phyloP scores from a whole-genome alignment of 2,329 filamentous ascomycete genomes.

The Chrysoporthe austroafricana region DNA sequence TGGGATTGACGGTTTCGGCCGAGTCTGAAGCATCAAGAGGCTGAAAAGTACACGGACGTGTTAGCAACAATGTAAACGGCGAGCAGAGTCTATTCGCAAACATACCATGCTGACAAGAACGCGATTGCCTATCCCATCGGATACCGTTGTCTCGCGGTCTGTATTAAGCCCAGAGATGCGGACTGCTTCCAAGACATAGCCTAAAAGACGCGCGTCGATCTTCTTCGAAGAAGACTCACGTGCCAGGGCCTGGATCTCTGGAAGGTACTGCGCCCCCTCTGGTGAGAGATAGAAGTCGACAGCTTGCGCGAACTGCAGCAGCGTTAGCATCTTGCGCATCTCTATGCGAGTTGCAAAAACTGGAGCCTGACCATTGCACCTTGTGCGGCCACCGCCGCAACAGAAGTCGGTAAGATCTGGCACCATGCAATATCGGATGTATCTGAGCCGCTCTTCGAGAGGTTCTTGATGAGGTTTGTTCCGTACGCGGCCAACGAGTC shows the following conservation, averaged over 20 bases:
- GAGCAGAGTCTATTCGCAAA: constrained; percentile 15
- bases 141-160: constrained; percentile 57
- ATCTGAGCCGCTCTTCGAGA: constrained; percentile 66
- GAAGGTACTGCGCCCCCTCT: constrained; percentile 57
- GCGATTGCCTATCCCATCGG: constrained; percentile 57
- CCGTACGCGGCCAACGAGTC: constrained; percentile 67
- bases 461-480: constrained; percentile 63
- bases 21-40: constrained; percentile 61
- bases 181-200: constrained; percentile 73
- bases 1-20: constrained; percentile 58
- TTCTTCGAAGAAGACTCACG: constrained; percentile 56
- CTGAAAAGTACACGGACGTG: constrained; percentile 51
- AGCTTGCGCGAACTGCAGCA: constrained; percentile 67
- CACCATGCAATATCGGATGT: constrained; percentile 71
- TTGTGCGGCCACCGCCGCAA: constrained; percentile 71
- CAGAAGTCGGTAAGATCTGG: constrained; percentile 70
- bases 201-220: constrained; percentile 66
- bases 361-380: constrained; percentile 60
- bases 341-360: not conserved
- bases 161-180: constrained; percentile 67
- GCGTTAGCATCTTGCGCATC: not conserved
- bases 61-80: not conserved
- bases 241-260: constrained; percentile 65
- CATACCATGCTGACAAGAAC: constrained; percentile 67
- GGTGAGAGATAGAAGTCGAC: constrained; percentile 73